Conservation (phyloP, 768 basidiomycete genomes). For the Suillus luteus region DNA sequence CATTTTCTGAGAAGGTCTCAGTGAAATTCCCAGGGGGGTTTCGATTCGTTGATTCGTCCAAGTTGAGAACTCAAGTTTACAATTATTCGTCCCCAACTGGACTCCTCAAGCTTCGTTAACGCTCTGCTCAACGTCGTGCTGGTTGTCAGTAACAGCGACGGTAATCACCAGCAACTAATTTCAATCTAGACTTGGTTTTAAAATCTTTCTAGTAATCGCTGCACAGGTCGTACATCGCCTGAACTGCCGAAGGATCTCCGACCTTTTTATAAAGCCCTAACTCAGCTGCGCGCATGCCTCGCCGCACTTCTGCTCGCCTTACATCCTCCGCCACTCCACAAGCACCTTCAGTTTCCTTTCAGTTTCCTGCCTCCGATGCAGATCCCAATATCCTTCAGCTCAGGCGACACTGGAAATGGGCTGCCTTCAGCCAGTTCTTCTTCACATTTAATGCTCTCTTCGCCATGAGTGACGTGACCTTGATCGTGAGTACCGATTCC, state of each 20-base stretch:
- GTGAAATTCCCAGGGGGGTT: constrained; percentile 19
- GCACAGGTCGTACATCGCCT: constrained; percentile 8
- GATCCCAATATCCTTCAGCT: constrained; percentile 52
- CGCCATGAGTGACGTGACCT: constrained; percentile 67
- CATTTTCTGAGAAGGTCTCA: not conserved
- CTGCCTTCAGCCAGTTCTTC: constrained; percentile 88
- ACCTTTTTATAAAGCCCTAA: constrained; percentile 38
- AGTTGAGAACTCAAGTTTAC: constrained; percentile 7
- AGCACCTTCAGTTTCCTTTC: constrained; percentile 26
- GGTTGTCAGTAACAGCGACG: constrained; percentile 3
- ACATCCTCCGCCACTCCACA: constrained; percentile 34
- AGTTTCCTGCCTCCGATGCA: constrained; percentile 29
- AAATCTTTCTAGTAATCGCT: constrained; percentile 1
- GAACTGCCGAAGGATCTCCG: constrained; percentile 37
- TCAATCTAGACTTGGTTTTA: not conserved
- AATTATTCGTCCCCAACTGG: not conserved
- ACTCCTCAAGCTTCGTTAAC: not conserved
- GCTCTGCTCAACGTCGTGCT: not conserved
- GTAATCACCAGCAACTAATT: constrained; percentile 3
- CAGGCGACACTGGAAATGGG: constrained; percentile 89
- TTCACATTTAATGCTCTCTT: constrained; percentile 79
- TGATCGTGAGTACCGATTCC: constrained; percentile 48
- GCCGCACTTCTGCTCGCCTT: constrained; percentile 49
- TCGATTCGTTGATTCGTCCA: constrained; percentile 11
- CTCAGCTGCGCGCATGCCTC: constrained; percentile 54